A percentile compares a stretch with the other conserved stretches of the same genome.
Evolutionary conservation across 257 asterid genomes (phyloP).

Genomic region (Solanum rostratum): DNA sequence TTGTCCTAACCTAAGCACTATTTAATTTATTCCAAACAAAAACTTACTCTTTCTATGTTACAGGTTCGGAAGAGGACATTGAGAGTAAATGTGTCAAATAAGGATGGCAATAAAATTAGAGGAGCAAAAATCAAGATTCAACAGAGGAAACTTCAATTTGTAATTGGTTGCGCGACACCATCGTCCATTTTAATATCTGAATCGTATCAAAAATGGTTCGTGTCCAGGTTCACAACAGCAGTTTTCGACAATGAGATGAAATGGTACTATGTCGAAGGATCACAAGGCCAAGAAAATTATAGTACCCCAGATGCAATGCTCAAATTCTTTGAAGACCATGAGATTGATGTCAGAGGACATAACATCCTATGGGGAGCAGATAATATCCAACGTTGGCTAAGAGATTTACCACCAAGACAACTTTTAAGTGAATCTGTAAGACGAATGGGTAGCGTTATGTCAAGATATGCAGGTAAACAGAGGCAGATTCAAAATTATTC

Average conservation of each 20-base stretch:
- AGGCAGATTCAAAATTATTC: background rate
- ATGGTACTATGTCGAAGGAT: slow-evolving; percentile 36
- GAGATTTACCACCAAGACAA: slow-evolving; percentile 4
- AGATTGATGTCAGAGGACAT: slow-evolving; percentile 40
- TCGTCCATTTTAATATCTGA: slow-evolving; percentile 13
- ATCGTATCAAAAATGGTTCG: slow-evolving; percentile 39
- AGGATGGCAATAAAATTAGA: slow-evolving; percentile 16
- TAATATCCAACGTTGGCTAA: slow-evolving; percentile 22
- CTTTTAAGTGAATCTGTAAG: slow-evolving; percentile 16
- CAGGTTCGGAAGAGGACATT: background rate
- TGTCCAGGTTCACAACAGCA: slow-evolving; percentile 29
- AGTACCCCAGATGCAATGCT: slow-evolving; percentile 44
- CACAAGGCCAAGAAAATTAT: slow-evolving; percentile 27
- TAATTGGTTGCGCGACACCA: slow-evolving; percentile 30
- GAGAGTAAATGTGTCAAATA: background rate
- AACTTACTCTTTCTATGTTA: background rate
- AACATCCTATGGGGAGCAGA: slow-evolving; percentile 30
- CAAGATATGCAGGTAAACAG: slow-evolving; percentile 21
- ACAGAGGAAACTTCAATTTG: slow-evolving; percentile 27
- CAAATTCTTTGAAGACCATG: slow-evolving; percentile 12
- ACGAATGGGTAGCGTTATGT: slow-evolving; percentile 25
- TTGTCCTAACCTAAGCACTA: background rate
- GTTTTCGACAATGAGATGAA: slow-evolving; percentile 49
- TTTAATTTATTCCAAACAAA: background rate
- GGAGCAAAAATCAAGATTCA: slow-evolving; percentile 23